Evolutionary conservation across 2,329 filamentous ascomycete genomes (phyloP), one percentile per base, ranked within the genome.

Genomic region (Apiospora marii): DNA sequence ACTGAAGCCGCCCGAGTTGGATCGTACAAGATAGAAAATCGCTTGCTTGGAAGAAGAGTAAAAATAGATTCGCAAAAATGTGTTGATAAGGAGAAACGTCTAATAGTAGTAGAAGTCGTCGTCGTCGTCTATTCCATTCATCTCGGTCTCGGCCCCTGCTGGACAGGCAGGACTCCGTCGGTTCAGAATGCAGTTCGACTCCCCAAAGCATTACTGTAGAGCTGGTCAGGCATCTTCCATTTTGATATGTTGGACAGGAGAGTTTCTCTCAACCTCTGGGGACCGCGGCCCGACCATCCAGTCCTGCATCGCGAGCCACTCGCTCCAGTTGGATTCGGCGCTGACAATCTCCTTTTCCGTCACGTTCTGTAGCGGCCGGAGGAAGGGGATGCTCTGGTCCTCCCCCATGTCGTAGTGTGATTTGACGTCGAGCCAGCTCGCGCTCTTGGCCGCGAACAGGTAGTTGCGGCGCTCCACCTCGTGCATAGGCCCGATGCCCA

Each of bases 251-350:
- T 64, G 58, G 34, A 79, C 75, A 46, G 77, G 74, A 67, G 79
- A 77, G 53, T 81, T 77, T 67, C 72, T 71, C 64, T 78, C 68
- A 74, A 73, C 78, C 41, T 87, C 86, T 8, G 92, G 93, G 44
- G 92, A 92, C 74, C 94, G 86, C 1, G 94, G 93, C 2, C 95
- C 95, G n/a, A 98, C 86, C 95, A 98, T 97, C 96, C 96, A 98
- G 82, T 98, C 96, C 82, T 98, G 94, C 94, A 98, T 97, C 16
- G 94, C 94, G 44, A 98, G 85, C 96, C 96, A 98, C 78, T 96
- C 92, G 80, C 94, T 97, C 96, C 96, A 99, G 73, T 88, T 91
- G 74, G 89, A 88, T 84, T 98, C 96, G 0, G 95, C 95, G 19
- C 86, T 89, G 74, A 93, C 89, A 74, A 98, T 94, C 84, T 98